phyloP scores from a whole-genome alignment of 106 monocot species.

The Iris macrosiphon region DNA sequence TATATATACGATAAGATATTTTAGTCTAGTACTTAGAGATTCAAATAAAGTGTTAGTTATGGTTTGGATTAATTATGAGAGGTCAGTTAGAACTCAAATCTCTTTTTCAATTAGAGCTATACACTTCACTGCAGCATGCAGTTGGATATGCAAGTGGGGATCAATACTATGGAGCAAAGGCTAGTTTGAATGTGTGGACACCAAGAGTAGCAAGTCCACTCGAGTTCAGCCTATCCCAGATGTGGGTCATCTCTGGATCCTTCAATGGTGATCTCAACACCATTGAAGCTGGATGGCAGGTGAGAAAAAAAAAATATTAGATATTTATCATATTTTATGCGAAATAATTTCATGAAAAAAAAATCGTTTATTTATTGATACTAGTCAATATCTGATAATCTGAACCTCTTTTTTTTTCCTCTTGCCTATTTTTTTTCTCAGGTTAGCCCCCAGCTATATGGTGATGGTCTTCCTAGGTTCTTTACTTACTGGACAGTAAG shows the following conservation, averaged over 20 bases:
- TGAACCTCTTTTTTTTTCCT: not conserved
- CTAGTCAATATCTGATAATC: no score
- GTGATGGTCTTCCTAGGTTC: constrained; percentile 67
- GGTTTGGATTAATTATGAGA: not conserved
- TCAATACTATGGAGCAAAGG: constrained; percentile 77
- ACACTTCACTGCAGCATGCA: constrained; percentile 52
- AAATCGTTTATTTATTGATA: no score
- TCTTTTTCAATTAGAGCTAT: not conserved
- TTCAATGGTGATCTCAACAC: constrained; percentile 85
- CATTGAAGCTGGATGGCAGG: constrained; percentile 98
- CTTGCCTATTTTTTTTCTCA: constrained; percentile 17
- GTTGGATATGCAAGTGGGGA: constrained; percentile 72
- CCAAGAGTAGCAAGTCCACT: constrained; percentile 47
- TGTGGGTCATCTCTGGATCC: constrained; percentile 86
- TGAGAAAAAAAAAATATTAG: not conserved
- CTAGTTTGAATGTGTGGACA: constrained; percentile 83
- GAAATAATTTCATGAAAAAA: no score
- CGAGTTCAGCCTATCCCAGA: constrained; percentile 91
- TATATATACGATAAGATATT: not conserved
- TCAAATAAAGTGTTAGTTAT: no score
- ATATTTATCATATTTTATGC: not conserved
- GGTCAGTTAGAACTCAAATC: not conserved
- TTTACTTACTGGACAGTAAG: constrained; percentile 91
- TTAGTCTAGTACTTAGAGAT: no score
- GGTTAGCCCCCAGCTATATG: constrained; percentile 77